A percentile compares a stretch with the other conserved stretches of the same genome.
These are phyloP conservation scores for Amanita polypyramis DNA, from an alignment of 768 basidiomycete species.

Conservation along the genomic window DNA sequence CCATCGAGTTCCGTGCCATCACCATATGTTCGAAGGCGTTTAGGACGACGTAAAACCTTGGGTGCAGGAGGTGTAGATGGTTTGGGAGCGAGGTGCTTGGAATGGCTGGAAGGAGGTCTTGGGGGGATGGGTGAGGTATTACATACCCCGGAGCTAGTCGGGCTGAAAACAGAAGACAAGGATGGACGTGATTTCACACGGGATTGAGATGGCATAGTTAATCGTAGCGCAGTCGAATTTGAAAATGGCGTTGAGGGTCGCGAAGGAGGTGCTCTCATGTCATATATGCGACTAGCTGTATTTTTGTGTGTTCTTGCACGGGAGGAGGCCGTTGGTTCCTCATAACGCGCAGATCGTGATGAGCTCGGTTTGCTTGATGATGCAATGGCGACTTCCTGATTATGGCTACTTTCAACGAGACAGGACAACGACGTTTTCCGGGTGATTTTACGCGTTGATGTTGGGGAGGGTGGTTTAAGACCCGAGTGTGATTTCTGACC, in stretches of 20 bases:
- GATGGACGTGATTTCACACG: constrained; percentile 67
- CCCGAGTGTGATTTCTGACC: constrained; percentile 80
- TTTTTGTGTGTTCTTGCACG: constrained; percentile 62
- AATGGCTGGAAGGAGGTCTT: constrained; percentile 49
- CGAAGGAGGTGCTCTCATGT: constrained; percentile 65
- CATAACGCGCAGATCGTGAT: constrained; percentile 48
- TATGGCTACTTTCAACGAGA: constrained; percentile 48
- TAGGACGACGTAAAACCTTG: constrained; percentile 66
- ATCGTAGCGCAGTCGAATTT: constrained; percentile 64
- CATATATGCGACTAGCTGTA: constrained; percentile 55
- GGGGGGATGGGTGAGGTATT: constrained; percentile 50
- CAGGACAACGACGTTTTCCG: constrained; percentile 77
- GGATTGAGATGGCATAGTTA: constrained; percentile 82
- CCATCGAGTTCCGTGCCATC: constrained; percentile 87
- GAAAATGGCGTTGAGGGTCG: constrained; percentile 74
- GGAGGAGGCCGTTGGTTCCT: constrained; percentile 73
- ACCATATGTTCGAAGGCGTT: constrained; percentile 66
- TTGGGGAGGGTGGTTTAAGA: constrained; percentile 66
- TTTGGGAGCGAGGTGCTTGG: constrained; percentile 26
- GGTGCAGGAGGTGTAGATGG: constrained; percentile 32
- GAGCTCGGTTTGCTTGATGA: constrained; percentile 24
- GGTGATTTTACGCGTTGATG: constrained; percentile 51
- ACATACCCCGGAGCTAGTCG: constrained; percentile 28
- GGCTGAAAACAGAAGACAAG: constrained; percentile 66
- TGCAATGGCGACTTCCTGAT: constrained; percentile 49